These are phyloP conservation scores for Lunularia cruciata DNA, from an alignment of 225 moss, liverwort and hornwort genomes.

Conservation along the genomic window DNA sequence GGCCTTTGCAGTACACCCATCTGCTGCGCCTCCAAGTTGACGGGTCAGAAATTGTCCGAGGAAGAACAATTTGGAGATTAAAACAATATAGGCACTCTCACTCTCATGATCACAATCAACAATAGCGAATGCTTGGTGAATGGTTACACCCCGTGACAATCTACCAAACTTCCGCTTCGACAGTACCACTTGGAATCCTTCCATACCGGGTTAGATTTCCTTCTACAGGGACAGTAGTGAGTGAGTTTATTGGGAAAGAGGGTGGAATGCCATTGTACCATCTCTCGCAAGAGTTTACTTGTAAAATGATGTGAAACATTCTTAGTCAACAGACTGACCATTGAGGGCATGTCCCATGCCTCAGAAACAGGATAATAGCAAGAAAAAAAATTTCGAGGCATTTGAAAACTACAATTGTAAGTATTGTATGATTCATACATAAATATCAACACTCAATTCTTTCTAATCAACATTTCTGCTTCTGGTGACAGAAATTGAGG, in stretches of 20 bases:
- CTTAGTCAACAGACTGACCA: background rate
- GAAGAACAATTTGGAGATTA: conserved; percentile 85
- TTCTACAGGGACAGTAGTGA: background rate
- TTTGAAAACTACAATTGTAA: conserved; percentile 6
- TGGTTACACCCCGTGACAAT: background rate
- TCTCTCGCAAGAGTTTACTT: conserved; percentile 6
- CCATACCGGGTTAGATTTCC: background rate
- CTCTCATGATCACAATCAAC: background rate
- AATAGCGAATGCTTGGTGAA: background rate
- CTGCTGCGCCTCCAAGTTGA: conserved; percentile 74
- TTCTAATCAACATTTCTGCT: background rate
- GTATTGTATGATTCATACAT: conserved; percentile 14
- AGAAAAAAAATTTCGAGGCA: background rate
- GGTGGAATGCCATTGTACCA: conserved; percentile 3
- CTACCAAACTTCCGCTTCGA: background rate
- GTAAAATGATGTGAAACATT: conserved; percentile 8
- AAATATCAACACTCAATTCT: background rate
- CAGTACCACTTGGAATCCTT: background rate
- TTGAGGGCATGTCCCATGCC: background rate
- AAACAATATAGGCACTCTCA: conserved; percentile 28
- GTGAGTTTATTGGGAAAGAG: background rate
- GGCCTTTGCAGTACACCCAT: conserved; percentile 61
- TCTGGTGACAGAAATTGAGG: no score
- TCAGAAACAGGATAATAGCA: conserved; percentile 4
- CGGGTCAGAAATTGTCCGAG: conserved; percentile 88